Evolutionary conservation across 371 early-diverging fungal species (phyloP).

Genomic region (Syncephalastrum contaminatum): DNA sequence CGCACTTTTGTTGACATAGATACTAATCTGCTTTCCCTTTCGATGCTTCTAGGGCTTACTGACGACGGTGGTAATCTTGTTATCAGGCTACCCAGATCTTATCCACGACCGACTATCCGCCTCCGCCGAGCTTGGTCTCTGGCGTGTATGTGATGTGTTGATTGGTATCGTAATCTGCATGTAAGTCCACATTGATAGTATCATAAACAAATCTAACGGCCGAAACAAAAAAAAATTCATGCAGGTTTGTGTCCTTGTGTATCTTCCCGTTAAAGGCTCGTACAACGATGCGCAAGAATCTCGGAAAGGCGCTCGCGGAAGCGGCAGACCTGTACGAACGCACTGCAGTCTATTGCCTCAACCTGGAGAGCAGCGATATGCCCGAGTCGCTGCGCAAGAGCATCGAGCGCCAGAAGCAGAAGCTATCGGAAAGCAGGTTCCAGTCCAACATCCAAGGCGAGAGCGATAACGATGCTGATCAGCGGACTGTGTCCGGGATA

Average conservation of each 20-base stretch:
- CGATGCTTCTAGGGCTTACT: constrained; percentile 22
- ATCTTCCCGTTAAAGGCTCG: constrained; percentile 38
- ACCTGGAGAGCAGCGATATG: constrained; percentile 13
- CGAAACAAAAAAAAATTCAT: neutral
- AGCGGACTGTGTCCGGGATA: too few species aligned
- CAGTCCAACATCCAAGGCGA: too few species aligned
- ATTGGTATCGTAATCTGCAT: constrained; percentile 36
- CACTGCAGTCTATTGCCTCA: constrained; percentile 27
- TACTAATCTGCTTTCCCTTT: constrained; percentile 1
- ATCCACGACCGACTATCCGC: constrained; percentile 26
- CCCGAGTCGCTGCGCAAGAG: neutral
- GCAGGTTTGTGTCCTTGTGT: constrained; percentile 20
- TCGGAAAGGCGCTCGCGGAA: constrained; percentile 33
- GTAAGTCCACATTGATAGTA: constrained; percentile 18
- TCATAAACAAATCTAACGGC: constrained; percentile 1
- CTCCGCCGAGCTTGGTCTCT: constrained; percentile 24
- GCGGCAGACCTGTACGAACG: constrained; percentile 35
- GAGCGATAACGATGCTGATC: neutral
- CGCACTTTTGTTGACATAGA: neutral
- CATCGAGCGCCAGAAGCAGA: neutral
- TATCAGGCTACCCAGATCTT: constrained; percentile 34
- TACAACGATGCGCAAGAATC: constrained; percentile 31
- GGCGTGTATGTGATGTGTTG: constrained; percentile 34
- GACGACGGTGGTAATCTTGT: constrained; percentile 30
- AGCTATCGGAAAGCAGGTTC: too few species aligned